These are phyloP conservation scores for Entoloma clypeatum DNA, from an alignment of 1,284 basidiomycete species.

Conservation along the genomic window DNA sequence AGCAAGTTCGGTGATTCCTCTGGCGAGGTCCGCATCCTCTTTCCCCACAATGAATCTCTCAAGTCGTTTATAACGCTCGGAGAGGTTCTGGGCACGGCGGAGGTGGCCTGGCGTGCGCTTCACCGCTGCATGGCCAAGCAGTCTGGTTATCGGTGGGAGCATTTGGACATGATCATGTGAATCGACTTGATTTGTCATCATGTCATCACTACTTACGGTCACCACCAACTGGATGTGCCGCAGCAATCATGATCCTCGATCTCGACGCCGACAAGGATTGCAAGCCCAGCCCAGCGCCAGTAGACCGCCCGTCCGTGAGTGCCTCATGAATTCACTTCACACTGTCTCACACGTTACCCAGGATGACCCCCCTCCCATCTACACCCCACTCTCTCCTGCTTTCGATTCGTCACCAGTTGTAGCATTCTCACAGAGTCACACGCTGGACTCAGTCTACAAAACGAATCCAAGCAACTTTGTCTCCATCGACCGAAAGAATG, in stretches of 20 bases:
- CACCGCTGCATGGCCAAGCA: conserved; percentile 9
- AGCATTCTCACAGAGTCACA: too few relatives aligned
- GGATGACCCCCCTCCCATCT: conserved; percentile 27
- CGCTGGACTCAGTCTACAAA: conserved; percentile 1
- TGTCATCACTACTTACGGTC: too few relatives aligned
- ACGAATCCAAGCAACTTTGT: conserved; percentile 27
- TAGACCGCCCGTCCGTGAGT: conserved; percentile 12
- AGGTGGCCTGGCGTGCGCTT: conserved; percentile 12
- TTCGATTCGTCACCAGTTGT: conserved; percentile 1
- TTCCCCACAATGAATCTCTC: conserved; percentile 53
- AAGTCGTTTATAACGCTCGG: conserved; percentile 49
- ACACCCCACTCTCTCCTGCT: conserved; percentile 22
- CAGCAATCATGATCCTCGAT: conserved; percentile 15
- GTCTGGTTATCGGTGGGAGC: conserved; percentile 2
- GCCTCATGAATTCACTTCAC: neutral
- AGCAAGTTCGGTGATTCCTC: conserved; percentile 26
- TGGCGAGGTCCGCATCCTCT: conserved; percentile 32
- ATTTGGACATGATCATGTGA: conserved; percentile 4
- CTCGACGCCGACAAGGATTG: conserved; percentile 13
- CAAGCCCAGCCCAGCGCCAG: conserved; percentile 1
- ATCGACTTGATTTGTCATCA: too few relatives aligned
- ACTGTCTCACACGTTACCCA: conserved; percentile 3
- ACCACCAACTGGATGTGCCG: neutral
- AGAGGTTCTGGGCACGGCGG: conserved; percentile 35
- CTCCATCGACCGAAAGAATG: conserved; percentile 23